Evolutionary conservation across 2,329 filamentous ascomycete genomes (phyloP).

Genomic region (Aspergillus latus): DNA sequence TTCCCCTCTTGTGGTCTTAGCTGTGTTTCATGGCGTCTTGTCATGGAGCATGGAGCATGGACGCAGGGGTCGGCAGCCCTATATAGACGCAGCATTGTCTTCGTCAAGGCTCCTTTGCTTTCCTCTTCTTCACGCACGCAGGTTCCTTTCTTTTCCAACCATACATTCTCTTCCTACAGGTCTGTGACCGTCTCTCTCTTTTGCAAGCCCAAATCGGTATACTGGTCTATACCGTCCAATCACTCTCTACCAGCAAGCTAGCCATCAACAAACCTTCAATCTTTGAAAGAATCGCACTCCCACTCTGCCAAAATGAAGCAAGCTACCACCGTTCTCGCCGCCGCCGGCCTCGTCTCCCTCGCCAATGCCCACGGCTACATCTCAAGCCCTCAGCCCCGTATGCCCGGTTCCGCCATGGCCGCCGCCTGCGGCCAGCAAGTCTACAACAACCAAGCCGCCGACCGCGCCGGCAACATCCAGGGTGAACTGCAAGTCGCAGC

Average conservation of each 20-base stretch:
- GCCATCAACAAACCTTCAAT: slow-evolving; percentile 12
- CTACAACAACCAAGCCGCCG: slow-evolving; percentile 53
- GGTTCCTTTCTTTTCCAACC: slow-evolving; percentile 15
- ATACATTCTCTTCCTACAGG: slow-evolving; percentile 21
- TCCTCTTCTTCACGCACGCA: slow-evolving; percentile 21
- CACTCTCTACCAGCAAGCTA: neutral
- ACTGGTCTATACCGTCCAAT: slow-evolving; percentile 25
- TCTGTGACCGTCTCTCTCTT: slow-evolving; percentile 26
- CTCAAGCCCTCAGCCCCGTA: slow-evolving; percentile 48
- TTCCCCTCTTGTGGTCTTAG: neutral
- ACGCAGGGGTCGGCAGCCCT: neutral
- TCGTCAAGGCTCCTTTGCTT: neutral
- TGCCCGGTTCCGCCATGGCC: slow-evolving; percentile 53
- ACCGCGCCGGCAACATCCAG: slow-evolving; percentile 60
- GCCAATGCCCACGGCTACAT: slow-evolving; percentile 58
- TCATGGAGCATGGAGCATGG: neutral
- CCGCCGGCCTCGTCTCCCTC: slow-evolving; percentile 47
- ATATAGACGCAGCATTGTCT: slow-evolving; percentile 20
- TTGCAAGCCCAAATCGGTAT: slow-evolving; percentile 18
- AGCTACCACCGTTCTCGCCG: slow-evolving; percentile 41
- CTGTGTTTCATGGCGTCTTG: slow-evolving; percentile 5
- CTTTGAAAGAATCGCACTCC: neutral
- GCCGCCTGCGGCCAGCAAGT: slow-evolving; percentile 57
- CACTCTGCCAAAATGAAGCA: slow-evolving; percentile 43
- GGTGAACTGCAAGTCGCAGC: slow-evolving; percentile 52